These are phyloP conservation scores for Claviceps fusiformis DNA, from an alignment of 2,329 filamentous ascomycete species.

Conservation along the genomic window DNA sequence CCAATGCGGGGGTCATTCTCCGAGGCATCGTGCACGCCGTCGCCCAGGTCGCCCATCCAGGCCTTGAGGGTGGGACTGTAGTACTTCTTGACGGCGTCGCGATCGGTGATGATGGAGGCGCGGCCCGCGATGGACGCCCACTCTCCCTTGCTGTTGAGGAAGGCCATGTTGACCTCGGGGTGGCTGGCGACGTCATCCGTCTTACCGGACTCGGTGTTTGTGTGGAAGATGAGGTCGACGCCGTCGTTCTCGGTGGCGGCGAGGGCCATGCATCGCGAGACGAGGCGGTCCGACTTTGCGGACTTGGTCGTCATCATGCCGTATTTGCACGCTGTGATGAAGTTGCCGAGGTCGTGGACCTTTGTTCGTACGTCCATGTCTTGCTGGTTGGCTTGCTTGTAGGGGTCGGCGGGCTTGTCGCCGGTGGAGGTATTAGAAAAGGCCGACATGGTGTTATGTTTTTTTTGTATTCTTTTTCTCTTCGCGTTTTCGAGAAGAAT, in stretches of 20 bases:
- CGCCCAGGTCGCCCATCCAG: conserved; percentile 76
- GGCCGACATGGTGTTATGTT: conserved; percentile 21
- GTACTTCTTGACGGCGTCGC: conserved; percentile 54
- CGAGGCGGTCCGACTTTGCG: conserved; percentile 48
- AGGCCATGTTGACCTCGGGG: conserved; percentile 66
- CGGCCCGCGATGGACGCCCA: conserved; percentile 79
- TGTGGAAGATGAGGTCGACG: conserved; percentile 78
- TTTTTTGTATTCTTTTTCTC: not conserved
- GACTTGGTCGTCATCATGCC: conserved; percentile 79
- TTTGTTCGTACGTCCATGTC: conserved; percentile 56
- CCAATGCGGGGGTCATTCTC: conserved; percentile 71
- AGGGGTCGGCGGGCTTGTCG: conserved; percentile 57
- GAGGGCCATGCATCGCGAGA: conserved; percentile 76
- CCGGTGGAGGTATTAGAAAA: conserved; percentile 44
- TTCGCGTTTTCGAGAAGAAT: not conserved
- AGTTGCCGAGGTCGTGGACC: conserved; percentile 57
- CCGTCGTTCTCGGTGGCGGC: conserved; percentile 69
- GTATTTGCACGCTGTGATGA: conserved; percentile 64
- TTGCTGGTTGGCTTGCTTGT: conserved; percentile 61
- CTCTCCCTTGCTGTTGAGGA: conserved; percentile 61
- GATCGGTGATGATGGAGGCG: conserved; percentile 56
- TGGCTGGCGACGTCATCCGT: conserved; percentile 65
- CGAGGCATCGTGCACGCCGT: conserved; percentile 71
- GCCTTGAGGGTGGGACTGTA: conserved; percentile 64
- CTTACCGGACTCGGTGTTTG: conserved; percentile 83